Evolutionary conservation across 768 basidiomycete genomes (phyloP).

Genomic region (Suillus brevipes): DNA sequence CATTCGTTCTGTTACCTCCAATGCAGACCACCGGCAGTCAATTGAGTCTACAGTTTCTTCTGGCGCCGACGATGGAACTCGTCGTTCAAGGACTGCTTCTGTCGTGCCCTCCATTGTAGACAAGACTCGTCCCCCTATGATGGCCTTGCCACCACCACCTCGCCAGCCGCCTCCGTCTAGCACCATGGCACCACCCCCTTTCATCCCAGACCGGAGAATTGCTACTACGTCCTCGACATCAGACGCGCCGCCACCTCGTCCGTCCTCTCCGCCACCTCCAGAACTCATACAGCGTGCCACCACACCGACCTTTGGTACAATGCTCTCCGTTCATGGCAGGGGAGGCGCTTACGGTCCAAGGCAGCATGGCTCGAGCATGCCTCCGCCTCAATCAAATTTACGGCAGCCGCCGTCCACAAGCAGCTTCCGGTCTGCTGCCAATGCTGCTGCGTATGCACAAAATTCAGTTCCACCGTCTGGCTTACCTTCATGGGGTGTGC

Average conservation of each 20-base stretch:
- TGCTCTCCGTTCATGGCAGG: slow-evolving; percentile 55
- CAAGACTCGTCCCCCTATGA: slow-evolving; percentile 82
- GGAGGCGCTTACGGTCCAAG: slow-evolving; percentile 48
- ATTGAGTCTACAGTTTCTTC: slow-evolving; percentile 69
- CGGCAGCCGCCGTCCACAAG: slow-evolving; percentile 75
- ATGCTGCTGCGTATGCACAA: slow-evolving; percentile 55
- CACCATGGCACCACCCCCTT: slow-evolving; percentile 74
- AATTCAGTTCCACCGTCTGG: slow-evolving; percentile 41
- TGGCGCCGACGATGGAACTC: slow-evolving; percentile 44
- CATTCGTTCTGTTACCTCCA: slow-evolving; percentile 49
- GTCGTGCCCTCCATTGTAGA: slow-evolving; percentile 56
- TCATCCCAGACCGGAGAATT: slow-evolving; percentile 69
- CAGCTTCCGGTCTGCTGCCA: slow-evolving; percentile 78
- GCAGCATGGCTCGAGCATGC: slow-evolving; percentile 74
- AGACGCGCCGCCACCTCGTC: slow-evolving; percentile 78
- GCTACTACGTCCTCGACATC: slow-evolving; percentile 44
- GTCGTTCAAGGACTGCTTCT: slow-evolving; percentile 66
- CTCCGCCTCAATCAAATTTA: slow-evolving; percentile 64
- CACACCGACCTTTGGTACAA: slow-evolving; percentile 74
- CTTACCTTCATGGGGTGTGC: slow-evolving; percentile 50
- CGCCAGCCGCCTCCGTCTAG: slow-evolving; percentile 68
- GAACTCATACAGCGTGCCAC: slow-evolving; percentile 93
- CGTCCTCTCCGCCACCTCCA: slow-evolving; percentile 88
- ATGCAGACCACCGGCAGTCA: slow-evolving; percentile 66
- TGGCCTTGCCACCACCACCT: slow-evolving; percentile 80